Conservation (phyloP, 805 yeast genomes). For the Metschnikowia colocasiae region DNA sequence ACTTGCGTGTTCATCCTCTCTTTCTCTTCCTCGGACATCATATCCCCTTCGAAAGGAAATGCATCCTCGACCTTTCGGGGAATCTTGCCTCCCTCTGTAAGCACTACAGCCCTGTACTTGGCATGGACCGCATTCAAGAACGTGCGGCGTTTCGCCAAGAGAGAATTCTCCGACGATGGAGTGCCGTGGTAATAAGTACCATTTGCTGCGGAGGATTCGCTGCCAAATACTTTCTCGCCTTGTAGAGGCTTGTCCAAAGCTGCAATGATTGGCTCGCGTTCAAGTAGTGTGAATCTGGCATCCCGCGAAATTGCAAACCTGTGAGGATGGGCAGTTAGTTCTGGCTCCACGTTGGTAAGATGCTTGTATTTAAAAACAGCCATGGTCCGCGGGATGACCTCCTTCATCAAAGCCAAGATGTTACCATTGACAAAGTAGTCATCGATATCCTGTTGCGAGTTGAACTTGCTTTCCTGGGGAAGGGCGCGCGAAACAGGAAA, state of each 20-base stretch:
- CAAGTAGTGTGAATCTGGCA: slow-evolving; percentile 6
- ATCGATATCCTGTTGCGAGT: slow-evolving; percentile 15
- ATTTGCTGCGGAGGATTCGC: background rate
- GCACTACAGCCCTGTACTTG: slow-evolving; percentile 27
- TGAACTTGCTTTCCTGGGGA: slow-evolving; percentile 22
- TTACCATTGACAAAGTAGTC: slow-evolving; percentile 18
- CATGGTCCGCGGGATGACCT: slow-evolving; percentile 29
- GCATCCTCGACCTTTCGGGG: slow-evolving; percentile 29
- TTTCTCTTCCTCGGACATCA: slow-evolving; percentile 25
- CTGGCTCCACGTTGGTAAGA: slow-evolving; percentile 15
- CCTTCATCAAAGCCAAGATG: slow-evolving; percentile 23
- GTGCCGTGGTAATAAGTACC: background rate
- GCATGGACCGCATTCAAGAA: slow-evolving; percentile 21
- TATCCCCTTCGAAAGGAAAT: slow-evolving; percentile 29
- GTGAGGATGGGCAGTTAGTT: slow-evolving; percentile 7
- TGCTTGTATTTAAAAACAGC: slow-evolving; percentile 22
- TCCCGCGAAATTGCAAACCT: slow-evolving; percentile 12
- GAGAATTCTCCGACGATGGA: slow-evolving; percentile 4
- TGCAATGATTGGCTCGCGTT: background rate
- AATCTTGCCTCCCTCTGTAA: slow-evolving; percentile 16
- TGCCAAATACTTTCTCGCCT: background rate
- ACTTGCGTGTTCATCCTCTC: slow-evolving; percentile 29
- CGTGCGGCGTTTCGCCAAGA: slow-evolving; percentile 14
- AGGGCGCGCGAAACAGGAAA: slow-evolving; percentile 13
- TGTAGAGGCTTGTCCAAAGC: background rate